Evolutionary conservation across 1,284 basidiomycete genomes (phyloP).

Genomic region (Papiliotrema fonsecae): DNA sequence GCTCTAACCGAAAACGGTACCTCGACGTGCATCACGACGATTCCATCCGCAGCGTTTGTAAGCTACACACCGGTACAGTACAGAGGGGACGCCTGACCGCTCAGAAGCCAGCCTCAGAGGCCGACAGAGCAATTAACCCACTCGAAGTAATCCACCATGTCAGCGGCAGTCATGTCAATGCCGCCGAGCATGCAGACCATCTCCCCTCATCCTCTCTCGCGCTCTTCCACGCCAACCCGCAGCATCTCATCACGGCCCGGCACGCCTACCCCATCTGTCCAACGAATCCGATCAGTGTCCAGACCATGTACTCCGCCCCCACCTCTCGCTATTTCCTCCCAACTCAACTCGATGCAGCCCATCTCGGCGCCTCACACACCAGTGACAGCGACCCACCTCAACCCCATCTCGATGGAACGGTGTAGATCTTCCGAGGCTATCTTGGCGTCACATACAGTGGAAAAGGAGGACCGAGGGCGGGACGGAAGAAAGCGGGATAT

Average conservation of each 20-base stretch:
- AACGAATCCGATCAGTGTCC: slow-evolving; percentile 1
- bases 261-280: background rate
- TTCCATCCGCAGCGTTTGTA: too few species aligned
- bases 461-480: slow-evolving; percentile 14
- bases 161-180: background rate
- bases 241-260: background rate
- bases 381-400: slow-evolving; percentile 38
- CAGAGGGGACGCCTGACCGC: too few species aligned
- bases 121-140: too few species aligned
- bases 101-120: too few species aligned
- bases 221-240: background rate
- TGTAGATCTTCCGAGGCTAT: slow-evolving; percentile 39
- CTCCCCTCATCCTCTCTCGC: background rate
- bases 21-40: too few species aligned
- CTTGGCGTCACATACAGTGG: too few species aligned
- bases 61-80: too few species aligned
- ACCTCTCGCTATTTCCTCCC: background rate
- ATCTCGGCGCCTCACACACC: slow-evolving; percentile 44
- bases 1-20: too few species aligned
- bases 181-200: background rate
- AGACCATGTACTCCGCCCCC: slow-evolving; percentile 8
- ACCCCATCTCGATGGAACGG: slow-evolving; percentile 35
- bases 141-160: background rate
- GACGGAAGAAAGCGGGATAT: slow-evolving; percentile 15
- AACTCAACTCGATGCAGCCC: slow-evolving; percentile 18